phyloP scores from a whole-genome alignment of 2,329 filamentous ascomycete genomes.

The Diaporthe sp. region DNA sequence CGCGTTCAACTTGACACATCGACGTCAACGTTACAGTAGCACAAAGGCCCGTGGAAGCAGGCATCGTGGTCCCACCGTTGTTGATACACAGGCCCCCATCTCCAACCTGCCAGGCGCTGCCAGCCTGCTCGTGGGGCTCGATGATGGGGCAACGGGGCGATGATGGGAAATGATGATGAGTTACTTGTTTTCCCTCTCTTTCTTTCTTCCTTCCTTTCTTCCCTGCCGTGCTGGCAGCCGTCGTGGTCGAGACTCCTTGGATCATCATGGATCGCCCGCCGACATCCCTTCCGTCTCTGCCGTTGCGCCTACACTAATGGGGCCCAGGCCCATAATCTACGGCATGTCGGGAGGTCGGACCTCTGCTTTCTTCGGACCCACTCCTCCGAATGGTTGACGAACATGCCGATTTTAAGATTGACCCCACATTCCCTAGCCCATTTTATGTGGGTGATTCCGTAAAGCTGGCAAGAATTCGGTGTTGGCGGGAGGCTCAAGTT shows the following conservation, averaged over 20 bases:
- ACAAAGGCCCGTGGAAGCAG: slow-evolving; percentile 27
- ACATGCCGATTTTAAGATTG: slow-evolving; percentile 31
- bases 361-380: slow-evolving; percentile 15
- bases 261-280: slow-evolving; percentile 19
- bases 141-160: neutral
- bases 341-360: slow-evolving; percentile 27
- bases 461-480: slow-evolving; percentile 3
- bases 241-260: slow-evolving; percentile 4
- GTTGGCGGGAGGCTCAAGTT: neutral
- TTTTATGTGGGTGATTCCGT: slow-evolving; percentile 8
- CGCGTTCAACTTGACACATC: slow-evolving; percentile 31
- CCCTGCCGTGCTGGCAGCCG: slow-evolving; percentile 6
- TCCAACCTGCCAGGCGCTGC: neutral
- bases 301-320: slow-evolving; percentile 27
- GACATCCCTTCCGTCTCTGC: slow-evolving; percentile 28
- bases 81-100: slow-evolving; percentile 1
- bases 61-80: slow-evolving; percentile 20
- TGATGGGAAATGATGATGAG: slow-evolving; percentile 14
- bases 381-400: slow-evolving; percentile 30
- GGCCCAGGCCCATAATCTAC: slow-evolving; percentile 17
- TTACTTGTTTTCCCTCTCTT: neutral
- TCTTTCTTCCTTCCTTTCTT: slow-evolving; percentile 4
- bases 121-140: slow-evolving; percentile 2
- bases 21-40: slow-evolving; percentile 22
- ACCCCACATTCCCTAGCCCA: slow-evolving; percentile 33